These are phyloP conservation scores for Penicillium psychrofluorescens DNA, from an alignment of 495 filamentous ascomycete species.

Conservation along the genomic window DNA sequence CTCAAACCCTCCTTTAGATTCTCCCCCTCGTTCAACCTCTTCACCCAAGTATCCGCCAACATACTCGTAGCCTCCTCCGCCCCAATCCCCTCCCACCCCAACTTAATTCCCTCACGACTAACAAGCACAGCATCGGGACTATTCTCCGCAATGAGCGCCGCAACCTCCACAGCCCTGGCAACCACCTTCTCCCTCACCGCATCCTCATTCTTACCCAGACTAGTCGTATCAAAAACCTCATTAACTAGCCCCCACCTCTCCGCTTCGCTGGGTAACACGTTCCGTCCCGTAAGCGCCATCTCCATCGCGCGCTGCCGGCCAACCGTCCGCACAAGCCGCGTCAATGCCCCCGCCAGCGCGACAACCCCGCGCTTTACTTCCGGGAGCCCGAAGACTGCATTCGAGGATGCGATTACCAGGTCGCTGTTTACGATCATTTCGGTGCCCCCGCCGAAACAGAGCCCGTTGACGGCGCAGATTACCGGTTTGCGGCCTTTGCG, in stretches of 20 bases:
- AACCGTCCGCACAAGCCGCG: conserved; percentile 58
- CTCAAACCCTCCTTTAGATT: conserved; percentile 74
- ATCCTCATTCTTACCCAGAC: conserved; percentile 26
- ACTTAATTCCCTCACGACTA: conserved; percentile 58
- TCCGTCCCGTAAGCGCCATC: conserved; percentile 62
- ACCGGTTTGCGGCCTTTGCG: conserved; percentile 53
- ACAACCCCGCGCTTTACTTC: conserved; percentile 69
- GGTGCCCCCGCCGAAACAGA: conserved; percentile 66
- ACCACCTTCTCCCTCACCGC: conserved; percentile 22
- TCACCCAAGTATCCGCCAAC: conserved; percentile 51
- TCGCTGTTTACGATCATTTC: conserved; percentile 73
- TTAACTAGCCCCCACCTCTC: conserved; percentile 66
- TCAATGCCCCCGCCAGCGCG: conserved; percentile 64
- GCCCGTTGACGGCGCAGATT: conserved; percentile 66
- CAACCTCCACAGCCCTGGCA: conserved; percentile 46
- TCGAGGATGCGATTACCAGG: conserved; percentile 51
- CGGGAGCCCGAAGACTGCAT: conserved; percentile 55
- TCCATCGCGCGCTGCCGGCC: conserved; percentile 68
- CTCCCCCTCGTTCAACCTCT: conserved; percentile 57
- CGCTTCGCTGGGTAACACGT: conserved; percentile 51
- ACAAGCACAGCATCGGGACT: conserved; percentile 72
- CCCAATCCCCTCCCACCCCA: conserved; percentile 63
- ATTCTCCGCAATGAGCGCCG: conserved; percentile 37
- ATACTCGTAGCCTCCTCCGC: conserved; percentile 57
- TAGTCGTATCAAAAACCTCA: conserved; percentile 50